Percentiles rank a stretch among this genome's conserved stretches.
Evolutionary conservation across 305 asterid genomes (phyloP).

Genomic region (Fraxinus greggii): DNA sequence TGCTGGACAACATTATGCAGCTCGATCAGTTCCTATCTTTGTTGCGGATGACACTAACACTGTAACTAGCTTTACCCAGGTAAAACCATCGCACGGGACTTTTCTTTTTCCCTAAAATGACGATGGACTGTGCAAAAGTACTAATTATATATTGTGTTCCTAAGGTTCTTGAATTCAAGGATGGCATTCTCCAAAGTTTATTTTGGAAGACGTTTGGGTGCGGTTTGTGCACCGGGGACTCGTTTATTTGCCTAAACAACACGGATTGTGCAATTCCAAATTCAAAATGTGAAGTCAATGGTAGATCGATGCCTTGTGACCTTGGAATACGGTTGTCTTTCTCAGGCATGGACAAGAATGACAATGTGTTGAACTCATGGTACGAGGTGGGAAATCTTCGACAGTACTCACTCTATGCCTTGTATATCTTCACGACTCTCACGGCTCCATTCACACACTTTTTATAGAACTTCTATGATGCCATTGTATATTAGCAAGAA

Average conservation of each 20-base stretch:
- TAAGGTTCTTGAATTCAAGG: conserved; percentile 83
- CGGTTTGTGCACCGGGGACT: conserved; percentile 43
- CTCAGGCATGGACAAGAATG: conserved; percentile 74
- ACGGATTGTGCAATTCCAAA: conserved; percentile 65
- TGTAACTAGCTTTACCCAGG: conserved; percentile 84
- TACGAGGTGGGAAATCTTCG: conserved; percentile 77
- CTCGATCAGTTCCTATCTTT: conserved; percentile 70
- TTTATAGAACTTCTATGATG: conserved; percentile 23
- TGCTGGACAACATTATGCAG: conserved; percentile 81
- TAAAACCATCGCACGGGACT: conserved; percentile 19
- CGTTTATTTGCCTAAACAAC: conserved; percentile 69
- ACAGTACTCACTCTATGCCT: conserved; percentile 64
- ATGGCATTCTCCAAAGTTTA: conserved; percentile 69
- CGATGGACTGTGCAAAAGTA: neutral
- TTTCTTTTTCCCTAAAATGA: neutral
- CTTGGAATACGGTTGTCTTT: conserved; percentile 73
- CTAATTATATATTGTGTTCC: neutral
- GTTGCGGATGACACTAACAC: conserved; percentile 61
- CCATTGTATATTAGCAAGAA: neutral
- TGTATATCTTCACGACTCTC: conserved; percentile 47
- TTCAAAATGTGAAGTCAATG: conserved; percentile 52
- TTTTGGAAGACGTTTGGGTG: conserved; percentile 86
- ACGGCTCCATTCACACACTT: conserved; percentile 43
- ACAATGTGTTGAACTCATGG: conserved; percentile 76
- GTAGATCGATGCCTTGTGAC: conserved; percentile 58